Evolutionary conservation across 441 rosid species (phyloP), one percentile per base, ranked within the genome.

Genomic region (Adansonia rubrostipa): DNA sequence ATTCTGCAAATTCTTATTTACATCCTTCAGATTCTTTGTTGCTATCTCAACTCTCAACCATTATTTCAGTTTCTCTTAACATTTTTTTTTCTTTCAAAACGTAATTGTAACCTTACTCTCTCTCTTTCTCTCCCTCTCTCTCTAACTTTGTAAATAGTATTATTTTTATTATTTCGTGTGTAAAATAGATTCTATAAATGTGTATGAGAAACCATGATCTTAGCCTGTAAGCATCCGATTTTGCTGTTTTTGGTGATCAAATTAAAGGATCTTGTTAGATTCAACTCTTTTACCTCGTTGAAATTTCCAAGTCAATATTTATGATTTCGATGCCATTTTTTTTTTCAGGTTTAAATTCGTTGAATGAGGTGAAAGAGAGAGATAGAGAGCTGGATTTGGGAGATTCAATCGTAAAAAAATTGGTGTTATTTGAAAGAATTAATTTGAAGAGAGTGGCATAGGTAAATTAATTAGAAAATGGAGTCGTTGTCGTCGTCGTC

Each of bases 401-500:
- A 58, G 64, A 58, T 58, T 19, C 33, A 3, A 58, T 58, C 64
- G 13, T 20, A 20, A 3, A 58, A 20, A n/a, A 8, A n/a, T 58
- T 20, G 10, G 4, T 9, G 5, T 58, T 20, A 58, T 20, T 58
- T 58, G 64, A 58, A 19, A 58, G 4, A 58, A 58, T 20, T 58
- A 20, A 20, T 19, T 19, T 58, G 28, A 57, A 58, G 64, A 2
- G 9, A 20, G 64, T 58, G 17, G 20, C 8, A 8, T 20, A 20
- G 33, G 63, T 50, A 28, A 28, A 28, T 9, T 58, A 58, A 58
- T 58, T 20, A 20, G 14, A 20, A 58, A 58, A 58, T 58, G 64
- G 64, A 58, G 36, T 57, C 62, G 10, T 57, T 22, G 10, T 57
- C 36, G 36, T 28, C 62, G 62, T 72, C 86, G 1, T 60, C 69